These are phyloP conservation scores for Triticum turgidum DNA, from an alignment of 176 grass and related monocot species.

Conservation along the genomic window DNA sequence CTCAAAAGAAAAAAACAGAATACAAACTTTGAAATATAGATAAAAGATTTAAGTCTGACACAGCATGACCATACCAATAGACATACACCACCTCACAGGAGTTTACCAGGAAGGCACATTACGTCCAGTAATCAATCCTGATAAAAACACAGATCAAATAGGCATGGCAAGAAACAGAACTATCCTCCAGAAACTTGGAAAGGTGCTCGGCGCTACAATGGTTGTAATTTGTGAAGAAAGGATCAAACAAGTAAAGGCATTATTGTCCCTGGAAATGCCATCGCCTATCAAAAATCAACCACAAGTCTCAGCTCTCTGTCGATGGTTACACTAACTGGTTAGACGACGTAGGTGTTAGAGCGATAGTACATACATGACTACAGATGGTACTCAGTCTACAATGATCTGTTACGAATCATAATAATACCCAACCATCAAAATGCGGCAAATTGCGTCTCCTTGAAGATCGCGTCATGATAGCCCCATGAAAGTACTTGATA, in stretches of 20 bases:
- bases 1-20: background rate
- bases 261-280: background rate
- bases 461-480: background rate
- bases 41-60: no score
- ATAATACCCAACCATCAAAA: slow-evolving; percentile 14
- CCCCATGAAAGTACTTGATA: background rate
- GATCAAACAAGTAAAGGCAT: slow-evolving; percentile 1
- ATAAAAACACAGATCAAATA: background rate
- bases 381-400: background rate
- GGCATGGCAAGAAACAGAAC: background rate
- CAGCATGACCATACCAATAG: no score
- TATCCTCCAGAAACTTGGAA: background rate
- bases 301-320: background rate
- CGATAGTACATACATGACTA: slow-evolving; percentile 35
- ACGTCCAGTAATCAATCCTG: background rate
- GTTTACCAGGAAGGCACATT: background rate
- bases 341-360: slow-evolving; percentile 18
- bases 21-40: background rate
- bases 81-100: background rate
- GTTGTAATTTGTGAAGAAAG: background rate
- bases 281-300: background rate
- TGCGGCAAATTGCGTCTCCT: background rate
- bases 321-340: slow-evolving; percentile 7
- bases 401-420: background rate
- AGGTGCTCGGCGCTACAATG: background rate